A percentile compares a stretch with the other conserved stretches of the same genome.
Conservation (phyloP, 2,329 filamentous ascomycete species). For the Eurotiales sp. region DNA sequence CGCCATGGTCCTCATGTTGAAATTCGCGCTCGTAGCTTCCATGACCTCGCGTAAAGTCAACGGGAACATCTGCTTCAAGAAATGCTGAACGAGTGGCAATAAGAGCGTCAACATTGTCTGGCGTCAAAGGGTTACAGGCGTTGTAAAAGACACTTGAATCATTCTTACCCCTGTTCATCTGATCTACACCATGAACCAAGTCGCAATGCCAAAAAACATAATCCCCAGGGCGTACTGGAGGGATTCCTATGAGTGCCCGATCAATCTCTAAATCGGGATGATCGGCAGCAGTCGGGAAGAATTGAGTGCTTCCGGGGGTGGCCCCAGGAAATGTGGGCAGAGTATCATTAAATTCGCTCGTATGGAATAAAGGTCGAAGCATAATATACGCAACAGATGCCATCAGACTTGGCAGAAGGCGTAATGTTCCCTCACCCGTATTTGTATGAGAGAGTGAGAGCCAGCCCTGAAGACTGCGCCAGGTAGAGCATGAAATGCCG, state of each 20-base stretch:
- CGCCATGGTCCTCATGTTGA: constrained; percentile 20
- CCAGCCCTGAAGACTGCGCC: constrained; percentile 90
- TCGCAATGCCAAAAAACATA: constrained; percentile 80
- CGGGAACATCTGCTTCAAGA: constrained; percentile 60
- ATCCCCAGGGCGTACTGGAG: constrained; percentile 66
- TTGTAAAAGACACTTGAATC: constrained; percentile 90
- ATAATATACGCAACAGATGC: constrained; percentile 76
- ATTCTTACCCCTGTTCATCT: constrained; percentile 62
- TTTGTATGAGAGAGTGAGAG: constrained; percentile 67
- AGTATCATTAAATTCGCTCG: constrained; percentile 42
- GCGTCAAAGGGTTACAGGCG: constrained; percentile 76
- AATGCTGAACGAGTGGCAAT: constrained; percentile 67
- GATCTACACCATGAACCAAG: constrained; percentile 77
- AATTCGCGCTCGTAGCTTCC: constrained; percentile 39
- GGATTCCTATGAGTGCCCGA: constrained; percentile 68
- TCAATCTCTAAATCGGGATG: constrained; percentile 68
- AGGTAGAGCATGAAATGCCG: constrained; percentile 79
- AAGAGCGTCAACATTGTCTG: constrained; percentile 68
- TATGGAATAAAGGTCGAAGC: constrained; percentile 76
- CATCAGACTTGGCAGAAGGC: constrained; percentile 73
- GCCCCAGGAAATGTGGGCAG: constrained; percentile 62
- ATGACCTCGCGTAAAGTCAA: constrained; percentile 65
- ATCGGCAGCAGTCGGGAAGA: constrained; percentile 56
- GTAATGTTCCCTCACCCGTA: constrained; percentile 72
- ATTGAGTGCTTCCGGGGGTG: constrained; percentile 63